Base-by-base conservation (phyloP, 2,329 filamentous ascomycete species). In the Rugonectria rugulosa region DNA sequence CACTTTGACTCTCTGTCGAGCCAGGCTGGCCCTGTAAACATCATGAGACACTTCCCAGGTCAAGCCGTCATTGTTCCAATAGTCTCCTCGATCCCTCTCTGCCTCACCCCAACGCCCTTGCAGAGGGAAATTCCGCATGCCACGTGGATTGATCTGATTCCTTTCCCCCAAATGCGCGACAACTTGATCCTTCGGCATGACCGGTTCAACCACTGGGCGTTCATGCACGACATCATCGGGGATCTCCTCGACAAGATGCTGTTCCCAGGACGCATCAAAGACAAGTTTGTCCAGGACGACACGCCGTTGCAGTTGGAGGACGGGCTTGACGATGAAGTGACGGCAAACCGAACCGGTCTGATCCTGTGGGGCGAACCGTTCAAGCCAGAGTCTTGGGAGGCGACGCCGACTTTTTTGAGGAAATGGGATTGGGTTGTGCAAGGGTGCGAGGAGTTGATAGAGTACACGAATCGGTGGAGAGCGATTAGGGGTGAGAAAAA, bases 81-180 rank as follows among this genome's bases (percentile, higher is more conserved):
- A 5, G 31, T 11, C 8, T 6, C 24, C 8, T 26, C 26, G 2
- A 12, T 59, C 3, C 56, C 56, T 5, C 11, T 2, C 3, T 37
- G 40, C 14, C 69, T 78, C 5, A 48, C 69, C 5, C 76, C 77
- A 8, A 79, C 76, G 5, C 26, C 37, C 19, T 69, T 77, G 42
- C 77, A 80, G 54, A 72, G 70, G 46, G 73, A 66, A 12, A 63
- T 72, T 11, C 68, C 66, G 21, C 76, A 79, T 57, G 65, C 62
- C 27, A 67, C 70, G 56, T 79, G 77, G 76, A 74, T 79, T 57
- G 75, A 79, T 63, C 17, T 75, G 20, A 69, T 76, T 37, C 76
- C 77, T 2, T 69, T 53, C 54, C 72, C 76, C n/a, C 64, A 63
- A 47, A 68, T 59, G 61, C 67, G 77, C 34, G 76, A 79, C 63